Evolutionary conservation across 2,329 filamentous ascomycete genomes (phyloP), one percentile per base, ranked within the genome.

Genomic region (Lecanicillium sp.): DNA sequence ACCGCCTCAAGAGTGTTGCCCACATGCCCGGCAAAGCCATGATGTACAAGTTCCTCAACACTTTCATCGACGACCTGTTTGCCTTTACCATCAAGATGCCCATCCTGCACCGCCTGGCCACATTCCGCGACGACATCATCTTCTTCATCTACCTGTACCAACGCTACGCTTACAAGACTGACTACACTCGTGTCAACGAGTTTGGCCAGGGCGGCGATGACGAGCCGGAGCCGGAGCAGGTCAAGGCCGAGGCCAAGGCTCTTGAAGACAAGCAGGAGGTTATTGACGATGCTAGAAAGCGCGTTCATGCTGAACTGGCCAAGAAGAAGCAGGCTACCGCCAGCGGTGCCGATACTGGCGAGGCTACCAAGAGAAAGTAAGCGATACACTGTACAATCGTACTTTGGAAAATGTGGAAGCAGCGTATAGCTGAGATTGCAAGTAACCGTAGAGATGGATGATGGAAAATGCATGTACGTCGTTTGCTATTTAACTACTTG

Each of bases 71-170:
- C 62, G 92, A 98, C 57, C 71, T 98, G 22, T 98, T 98, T 56
- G 92, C 92, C 3, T 98, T 96, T 55, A 98, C 92, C 29, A 95
- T 98, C 69, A 96, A 96, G 68, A 98, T 98, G 92, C 92, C 92
- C 1, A 78, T 89, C 45, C 71, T 98, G 37, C 92, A 98, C 62
- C 79, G 92, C 13, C 70, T 98, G 36, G 88, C 92, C 1, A 96
- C 92, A 1, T 74, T 98, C 46, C 75, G 92, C 44, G 92, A 98
- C 58, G 92, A 98, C 55, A 73, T 98, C 48, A 96, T 98, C 57
- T 98, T 98, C 73, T 98, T 98, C 58, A 73, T 98, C 43, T 98
- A 95, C 65, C 52, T 98, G 4, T 98, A 98, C 64, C 92, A 98
- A 67, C 78, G 82, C 44, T 98, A 80, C 75, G 83, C 83, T 39